A percentile compares a stretch with the other conserved stretches of the same genome.
phyloP scores from a whole-genome alignment of 2,329 filamentous ascomycete species.

The Colletotrichum trifolii region DNA sequence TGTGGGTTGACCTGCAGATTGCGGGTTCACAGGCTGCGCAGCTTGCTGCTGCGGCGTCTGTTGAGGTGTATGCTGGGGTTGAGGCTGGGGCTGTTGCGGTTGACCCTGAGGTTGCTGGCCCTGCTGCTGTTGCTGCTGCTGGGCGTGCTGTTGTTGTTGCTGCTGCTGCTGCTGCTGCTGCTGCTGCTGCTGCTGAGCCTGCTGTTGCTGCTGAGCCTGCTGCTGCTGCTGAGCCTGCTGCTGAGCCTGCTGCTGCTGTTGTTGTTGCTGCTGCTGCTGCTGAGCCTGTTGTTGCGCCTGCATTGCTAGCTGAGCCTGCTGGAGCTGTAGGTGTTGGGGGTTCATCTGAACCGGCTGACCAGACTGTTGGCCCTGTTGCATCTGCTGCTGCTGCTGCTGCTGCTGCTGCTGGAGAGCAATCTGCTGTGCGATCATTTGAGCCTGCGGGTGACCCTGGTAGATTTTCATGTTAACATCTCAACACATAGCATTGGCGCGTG shows the following conservation, averaged over 20 bases:
- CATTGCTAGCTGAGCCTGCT: constrained; percentile 53
- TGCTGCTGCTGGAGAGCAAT: constrained; percentile 56
- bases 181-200: constrained; percentile 51
- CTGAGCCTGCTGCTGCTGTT: constrained; percentile 48
- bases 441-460: constrained; percentile 39
- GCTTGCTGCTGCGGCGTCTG: constrained; percentile 38
- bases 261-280: constrained; percentile 51
- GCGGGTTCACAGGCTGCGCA: constrained; percentile 36
- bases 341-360: constrained; percentile 62
- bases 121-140: constrained; percentile 47
- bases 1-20: constrained; percentile 38
- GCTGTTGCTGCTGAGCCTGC: constrained; percentile 49
- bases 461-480: background rate
- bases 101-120: constrained; percentile 44
- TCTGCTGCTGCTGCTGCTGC: constrained; percentile 50
- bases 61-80: constrained; percentile 46
- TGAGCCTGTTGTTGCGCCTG: constrained; percentile 40
- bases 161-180: constrained; percentile 48
- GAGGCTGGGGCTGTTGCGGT: constrained; percentile 49
- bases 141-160: constrained; percentile 47
- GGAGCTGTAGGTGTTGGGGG: constrained; percentile 58
- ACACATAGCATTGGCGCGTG: background rate
- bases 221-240: constrained; percentile 48
- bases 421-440: constrained; percentile 59
- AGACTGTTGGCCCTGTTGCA: constrained; percentile 54